Conservation (phyloP, 768 basidiomycete species). For the Fomitopsis serialis region DNA sequence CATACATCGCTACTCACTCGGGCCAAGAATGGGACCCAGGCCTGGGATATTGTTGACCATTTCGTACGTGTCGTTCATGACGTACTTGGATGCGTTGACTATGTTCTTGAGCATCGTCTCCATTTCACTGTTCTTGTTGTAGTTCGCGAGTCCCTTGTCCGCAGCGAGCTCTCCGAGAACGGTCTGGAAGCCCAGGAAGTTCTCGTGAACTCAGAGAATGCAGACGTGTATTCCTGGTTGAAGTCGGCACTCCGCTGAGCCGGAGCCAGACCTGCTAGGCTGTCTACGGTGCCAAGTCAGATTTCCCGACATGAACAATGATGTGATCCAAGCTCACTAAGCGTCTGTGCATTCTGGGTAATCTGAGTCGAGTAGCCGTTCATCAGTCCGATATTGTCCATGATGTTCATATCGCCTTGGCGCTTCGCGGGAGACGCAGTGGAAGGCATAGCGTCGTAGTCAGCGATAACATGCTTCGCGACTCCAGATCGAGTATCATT, state of each 20-base stretch:
- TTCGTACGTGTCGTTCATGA: conserved; percentile 27
- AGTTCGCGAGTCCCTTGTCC: conserved; percentile 48
- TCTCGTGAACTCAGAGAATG: conserved; percentile 31
- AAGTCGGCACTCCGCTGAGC: conserved; percentile 17
- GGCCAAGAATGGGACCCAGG: conserved; percentile 47
- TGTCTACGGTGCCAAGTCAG: neutral
- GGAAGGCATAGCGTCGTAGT: conserved; percentile 3
- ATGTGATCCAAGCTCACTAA: conserved; percentile 17
- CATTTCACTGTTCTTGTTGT: conserved; percentile 36
- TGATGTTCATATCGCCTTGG: conserved; percentile 8
- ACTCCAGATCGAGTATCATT: neutral
- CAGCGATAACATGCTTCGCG: conserved; percentile 1
- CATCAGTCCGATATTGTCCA: conserved; percentile 20
- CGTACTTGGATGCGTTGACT: conserved; percentile 43
- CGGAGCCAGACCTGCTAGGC: neutral
- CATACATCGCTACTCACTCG: conserved; percentile 37
- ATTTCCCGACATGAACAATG: neutral
- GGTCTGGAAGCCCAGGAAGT: conserved; percentile 25
- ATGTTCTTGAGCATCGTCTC: conserved; percentile 46
- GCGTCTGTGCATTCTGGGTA: conserved; percentile 16
- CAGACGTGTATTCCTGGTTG: conserved; percentile 31
- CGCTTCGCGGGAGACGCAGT: neutral
- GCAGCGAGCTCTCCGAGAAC: conserved; percentile 23
- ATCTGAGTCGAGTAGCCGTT: conserved; percentile 19
- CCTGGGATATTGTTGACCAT: conserved; percentile 36